Evolutionary conservation across 139 green algal genomes (phyloP).

Genomic region (Coelastrella sp.): DNA sequence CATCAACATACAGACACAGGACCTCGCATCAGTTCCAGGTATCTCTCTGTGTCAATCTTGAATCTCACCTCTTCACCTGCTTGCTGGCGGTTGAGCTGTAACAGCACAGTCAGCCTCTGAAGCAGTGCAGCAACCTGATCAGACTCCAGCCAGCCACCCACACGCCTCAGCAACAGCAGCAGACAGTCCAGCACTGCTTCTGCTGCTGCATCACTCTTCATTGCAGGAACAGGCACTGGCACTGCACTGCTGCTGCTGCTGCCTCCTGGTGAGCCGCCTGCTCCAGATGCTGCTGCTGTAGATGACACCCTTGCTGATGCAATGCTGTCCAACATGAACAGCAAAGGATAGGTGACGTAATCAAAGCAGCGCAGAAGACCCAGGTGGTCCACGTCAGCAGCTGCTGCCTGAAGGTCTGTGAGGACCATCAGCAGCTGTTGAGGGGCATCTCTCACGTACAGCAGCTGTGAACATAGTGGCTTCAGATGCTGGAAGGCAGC

Average conservation of each 20-base stretch:
- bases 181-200: conserved; percentile 62
- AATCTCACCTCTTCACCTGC: conserved; percentile 34
- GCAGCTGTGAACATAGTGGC: conserved; percentile 71
- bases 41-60: too few species aligned
- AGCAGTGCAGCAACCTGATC: conserved; percentile 54
- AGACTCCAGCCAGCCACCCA: background rate
- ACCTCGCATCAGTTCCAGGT: too few species aligned
- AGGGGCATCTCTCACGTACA: conserved; percentile 59
- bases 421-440: conserved; percentile 46
- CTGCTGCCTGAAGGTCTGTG: conserved; percentile 25
- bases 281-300: conserved; percentile 3
- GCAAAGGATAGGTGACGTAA: conserved; percentile 80
- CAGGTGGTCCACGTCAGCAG: background rate
- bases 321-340: conserved; percentile 71
- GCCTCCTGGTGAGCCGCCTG: conserved; percentile 15
- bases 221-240: conserved; percentile 53
- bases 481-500: conserved; percentile 66
- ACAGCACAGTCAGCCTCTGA: conserved; percentile 63
- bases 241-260: conserved; percentile 25
- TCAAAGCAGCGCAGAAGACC: conserved; percentile 72
- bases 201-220: conserved; percentile 61
- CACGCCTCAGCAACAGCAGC: conserved; percentile 45
- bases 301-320: background rate
- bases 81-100: conserved; percentile 45
- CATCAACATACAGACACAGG: too few species aligned